phyloP scores from a whole-genome alignment of 2,329 filamentous ascomycete genomes.

The Paraphaeosphaeria sporulosa region DNA sequence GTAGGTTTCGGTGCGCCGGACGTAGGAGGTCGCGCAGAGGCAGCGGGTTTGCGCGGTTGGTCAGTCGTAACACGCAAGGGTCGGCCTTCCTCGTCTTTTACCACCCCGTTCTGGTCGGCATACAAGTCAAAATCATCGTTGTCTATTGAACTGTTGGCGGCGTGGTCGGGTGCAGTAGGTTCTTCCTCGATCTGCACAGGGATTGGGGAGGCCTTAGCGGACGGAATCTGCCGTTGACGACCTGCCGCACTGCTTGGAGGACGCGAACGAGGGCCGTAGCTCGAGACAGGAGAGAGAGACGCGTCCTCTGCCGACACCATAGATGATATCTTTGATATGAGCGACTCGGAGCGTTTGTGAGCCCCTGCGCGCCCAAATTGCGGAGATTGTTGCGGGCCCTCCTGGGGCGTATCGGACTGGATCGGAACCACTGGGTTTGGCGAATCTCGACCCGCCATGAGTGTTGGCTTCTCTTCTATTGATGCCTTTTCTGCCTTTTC shows the following conservation, averaged over 20 bases:
- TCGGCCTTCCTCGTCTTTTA: constrained; percentile 43
- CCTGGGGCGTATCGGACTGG: constrained; percentile 19
- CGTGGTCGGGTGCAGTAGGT: constrained; percentile 18
- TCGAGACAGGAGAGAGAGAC: constrained; percentile 40
- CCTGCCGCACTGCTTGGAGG: constrained; percentile 34
- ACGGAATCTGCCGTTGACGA: constrained; percentile 34
- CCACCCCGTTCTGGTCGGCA: constrained; percentile 47
- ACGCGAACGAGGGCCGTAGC: constrained; percentile 36
- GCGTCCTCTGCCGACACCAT: constrained; percentile 42
- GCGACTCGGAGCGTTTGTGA: constrained; percentile 42
- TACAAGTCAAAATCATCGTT: constrained; percentile 46
- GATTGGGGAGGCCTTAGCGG: constrained; percentile 26
- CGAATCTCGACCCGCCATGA: constrained; percentile 17
- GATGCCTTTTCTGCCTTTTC: constrained; percentile 21
- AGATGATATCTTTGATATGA: constrained; percentile 47
- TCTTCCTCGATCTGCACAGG: constrained; percentile 37
- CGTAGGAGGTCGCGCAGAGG: constrained; percentile 16
- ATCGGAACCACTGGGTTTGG: constrained; percentile 10
- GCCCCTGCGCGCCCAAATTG: constrained; percentile 22
- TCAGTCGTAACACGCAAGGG: constrained; percentile 33
- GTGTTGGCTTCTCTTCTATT: constrained; percentile 20
- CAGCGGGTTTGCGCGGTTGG: constrained; percentile 10
- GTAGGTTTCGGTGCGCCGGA: constrained; percentile 9
- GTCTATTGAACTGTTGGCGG: constrained; percentile 25
- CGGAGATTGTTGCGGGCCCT: constrained; percentile 23